Evolutionary conservation across 106 monocot species (phyloP).

Genomic region (Vanilla planifolia): DNA sequence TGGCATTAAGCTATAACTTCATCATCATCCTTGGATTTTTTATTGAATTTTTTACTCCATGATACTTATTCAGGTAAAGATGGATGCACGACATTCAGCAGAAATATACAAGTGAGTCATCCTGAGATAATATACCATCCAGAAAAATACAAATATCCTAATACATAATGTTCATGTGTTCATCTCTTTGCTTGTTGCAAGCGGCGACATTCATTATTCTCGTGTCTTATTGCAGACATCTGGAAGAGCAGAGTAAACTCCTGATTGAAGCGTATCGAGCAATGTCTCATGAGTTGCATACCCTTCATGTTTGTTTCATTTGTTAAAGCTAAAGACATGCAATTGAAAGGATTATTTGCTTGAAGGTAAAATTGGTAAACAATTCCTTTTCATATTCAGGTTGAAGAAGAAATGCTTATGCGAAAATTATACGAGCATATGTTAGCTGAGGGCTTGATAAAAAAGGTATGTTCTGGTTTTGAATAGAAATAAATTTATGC

Average conservation of each 20-base stretch:
- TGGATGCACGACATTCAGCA: constrained; percentile 16
- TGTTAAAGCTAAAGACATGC: neutral
- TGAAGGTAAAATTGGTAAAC: neutral
- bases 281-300: constrained; percentile 84
- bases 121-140: neutral
- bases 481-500: too few species aligned
- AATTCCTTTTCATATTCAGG: constrained; percentile 27
- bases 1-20: neutral
- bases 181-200: neutral
- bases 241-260: constrained; percentile 72
- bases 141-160: neutral
- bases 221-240: constrained; percentile 39
- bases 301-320: constrained; percentile 47
- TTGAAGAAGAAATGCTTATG: constrained; percentile 96
- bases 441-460: constrained; percentile 59
- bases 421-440: constrained; percentile 70
- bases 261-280: constrained; percentile 70
- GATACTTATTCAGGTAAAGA: neutral
- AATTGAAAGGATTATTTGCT: neutral
- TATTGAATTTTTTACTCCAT: neutral
- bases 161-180: neutral
- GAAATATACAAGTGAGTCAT: constrained; percentile 18
- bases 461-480: constrained; percentile 34
- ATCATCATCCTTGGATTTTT: neutral
- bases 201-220: neutral